A percentile compares a stretch with the other conserved stretches of the same genome.
Conservation (phyloP, 257 asterid genomes). For the Salvia miltiorrhiza region DNA sequence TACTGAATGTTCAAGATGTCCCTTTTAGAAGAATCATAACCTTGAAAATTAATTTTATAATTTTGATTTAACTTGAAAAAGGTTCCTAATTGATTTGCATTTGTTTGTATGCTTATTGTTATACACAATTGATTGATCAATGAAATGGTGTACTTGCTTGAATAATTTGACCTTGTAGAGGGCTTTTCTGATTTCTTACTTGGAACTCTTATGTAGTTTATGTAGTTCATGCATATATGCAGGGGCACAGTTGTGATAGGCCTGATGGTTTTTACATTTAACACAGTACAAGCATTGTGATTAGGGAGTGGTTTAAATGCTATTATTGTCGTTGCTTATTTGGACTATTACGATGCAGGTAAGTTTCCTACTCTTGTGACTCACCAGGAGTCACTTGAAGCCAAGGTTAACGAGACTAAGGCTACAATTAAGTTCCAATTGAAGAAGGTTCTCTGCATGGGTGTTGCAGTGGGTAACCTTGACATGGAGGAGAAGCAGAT, state of each 20-base stretch:
- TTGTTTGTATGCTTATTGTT: not conserved
- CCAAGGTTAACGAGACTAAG: conserved; percentile 54
- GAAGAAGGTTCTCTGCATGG: conserved; percentile 58
- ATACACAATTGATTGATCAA: not conserved
- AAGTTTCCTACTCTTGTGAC: conserved; percentile 55
- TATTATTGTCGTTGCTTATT: not conserved
- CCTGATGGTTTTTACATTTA: not conserved
- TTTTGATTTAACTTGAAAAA: not conserved
- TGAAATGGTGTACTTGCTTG: no score
- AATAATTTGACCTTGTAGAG: not conserved
- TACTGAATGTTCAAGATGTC: no score
- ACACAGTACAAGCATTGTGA: not conserved
- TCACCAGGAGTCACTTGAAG: conserved; percentile 53
- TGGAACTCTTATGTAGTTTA: not conserved
- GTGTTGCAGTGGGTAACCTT: conserved; percentile 54
- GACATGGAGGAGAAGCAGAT: conserved; percentile 57
- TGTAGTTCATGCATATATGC: no score
- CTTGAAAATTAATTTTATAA: not conserved
- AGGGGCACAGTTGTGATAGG: not conserved
- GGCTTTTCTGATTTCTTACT: no score
- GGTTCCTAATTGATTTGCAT: not conserved
- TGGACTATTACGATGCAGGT: conserved; percentile 23
- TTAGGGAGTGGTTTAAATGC: not conserved
- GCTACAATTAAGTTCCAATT: conserved; percentile 50
- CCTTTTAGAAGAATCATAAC: not conserved